phyloP scores from a whole-genome alignment of 768 basidiomycete species.

The Suillus subaureus region DNA sequence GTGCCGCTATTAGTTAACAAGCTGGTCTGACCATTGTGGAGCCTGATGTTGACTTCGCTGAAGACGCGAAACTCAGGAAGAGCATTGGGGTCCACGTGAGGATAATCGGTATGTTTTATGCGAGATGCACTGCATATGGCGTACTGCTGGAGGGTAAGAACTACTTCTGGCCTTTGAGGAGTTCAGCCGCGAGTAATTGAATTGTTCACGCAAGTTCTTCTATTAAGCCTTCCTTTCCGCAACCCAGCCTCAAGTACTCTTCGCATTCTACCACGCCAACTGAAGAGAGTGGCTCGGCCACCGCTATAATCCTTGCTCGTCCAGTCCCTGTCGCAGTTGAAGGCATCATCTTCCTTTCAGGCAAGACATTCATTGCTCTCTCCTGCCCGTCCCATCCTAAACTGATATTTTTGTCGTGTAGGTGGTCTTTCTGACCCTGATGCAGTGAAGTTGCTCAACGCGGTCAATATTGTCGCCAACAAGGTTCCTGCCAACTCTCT shows the following conservation, averaged over 20 bases:
- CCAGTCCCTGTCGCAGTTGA: conserved; percentile 48
- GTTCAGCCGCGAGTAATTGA: neutral
- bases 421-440: conserved; percentile 47
- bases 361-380: conserved; percentile 27
- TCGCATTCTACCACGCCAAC: conserved; percentile 38
- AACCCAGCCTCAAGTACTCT: conserved; percentile 47
- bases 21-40: conserved; percentile 42
- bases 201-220: conserved; percentile 39
- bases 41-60: conserved; percentile 51
- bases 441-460: conserved; percentile 43
- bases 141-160: conserved; percentile 50
- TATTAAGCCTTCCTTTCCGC: conserved; percentile 53
- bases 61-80: conserved; percentile 22
- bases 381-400: neutral
- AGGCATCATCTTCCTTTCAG: conserved; percentile 53
- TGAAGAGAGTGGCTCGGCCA: conserved; percentile 48
- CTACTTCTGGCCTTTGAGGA: neutral
- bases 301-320: conserved; percentile 46
- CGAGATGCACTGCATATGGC: conserved; percentile 45
- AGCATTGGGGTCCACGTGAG: conserved; percentile 43
- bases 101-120: conserved; percentile 48
- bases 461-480: conserved; percentile 42
- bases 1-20: conserved; percentile 52
- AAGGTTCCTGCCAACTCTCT: conserved; percentile 35
- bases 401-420: conserved; percentile 13